Conservation (phyloP, 2,329 filamentous ascomycete genomes). For the Escovopsis sp. region DNA sequence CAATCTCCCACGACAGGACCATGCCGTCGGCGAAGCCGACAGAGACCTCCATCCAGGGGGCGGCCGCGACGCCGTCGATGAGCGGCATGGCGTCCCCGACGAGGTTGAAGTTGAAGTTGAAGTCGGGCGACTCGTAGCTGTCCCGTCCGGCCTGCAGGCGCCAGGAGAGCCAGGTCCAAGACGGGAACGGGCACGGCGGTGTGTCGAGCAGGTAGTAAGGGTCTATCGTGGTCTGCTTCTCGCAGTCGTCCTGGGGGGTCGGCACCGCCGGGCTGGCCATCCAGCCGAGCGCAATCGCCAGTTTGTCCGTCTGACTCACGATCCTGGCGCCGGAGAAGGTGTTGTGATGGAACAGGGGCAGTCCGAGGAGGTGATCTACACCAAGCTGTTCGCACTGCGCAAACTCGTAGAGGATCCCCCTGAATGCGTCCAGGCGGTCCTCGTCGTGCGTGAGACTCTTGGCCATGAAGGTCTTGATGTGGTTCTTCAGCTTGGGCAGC, state of each 20-base stretch:
- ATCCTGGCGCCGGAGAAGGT: constrained; percentile 15
- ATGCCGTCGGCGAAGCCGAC: constrained; percentile 20
- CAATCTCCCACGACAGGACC: constrained; percentile 21
- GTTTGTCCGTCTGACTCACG: constrained; percentile 19
- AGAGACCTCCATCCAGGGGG: constrained; percentile 19
- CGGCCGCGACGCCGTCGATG: constrained; percentile 15
- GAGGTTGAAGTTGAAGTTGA: constrained; percentile 17
- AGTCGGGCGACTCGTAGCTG: constrained; percentile 2
- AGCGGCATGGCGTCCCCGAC: constrained; percentile 14
- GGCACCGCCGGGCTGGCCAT: constrained; percentile 13
- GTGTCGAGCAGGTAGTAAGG: constrained; percentile 13
- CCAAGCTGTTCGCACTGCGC: constrained; percentile 11
- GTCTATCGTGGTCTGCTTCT: constrained; percentile 5
- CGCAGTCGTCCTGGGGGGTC: constrained; percentile 6
- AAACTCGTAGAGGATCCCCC: constrained; percentile 17
- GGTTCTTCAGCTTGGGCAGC: constrained; percentile 13
- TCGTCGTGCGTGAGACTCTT: constrained; percentile 14
- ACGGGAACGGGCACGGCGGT: constrained; percentile 15
- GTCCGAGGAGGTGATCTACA: constrained; percentile 18
- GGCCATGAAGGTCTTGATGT: constrained; percentile 18
- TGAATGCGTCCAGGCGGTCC: constrained; percentile 21
- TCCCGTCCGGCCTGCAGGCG: constrained; percentile 12
- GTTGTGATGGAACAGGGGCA: constrained; percentile 21
- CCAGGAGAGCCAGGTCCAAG: constrained; percentile 26
- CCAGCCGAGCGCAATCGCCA: constrained; percentile 22